Percentiles rank a stretch among this genome's conserved stretches.
Conservation (phyloP, 2,329 filamentous ascomycete genomes). For the Pyrenochaeta sp. region DNA sequence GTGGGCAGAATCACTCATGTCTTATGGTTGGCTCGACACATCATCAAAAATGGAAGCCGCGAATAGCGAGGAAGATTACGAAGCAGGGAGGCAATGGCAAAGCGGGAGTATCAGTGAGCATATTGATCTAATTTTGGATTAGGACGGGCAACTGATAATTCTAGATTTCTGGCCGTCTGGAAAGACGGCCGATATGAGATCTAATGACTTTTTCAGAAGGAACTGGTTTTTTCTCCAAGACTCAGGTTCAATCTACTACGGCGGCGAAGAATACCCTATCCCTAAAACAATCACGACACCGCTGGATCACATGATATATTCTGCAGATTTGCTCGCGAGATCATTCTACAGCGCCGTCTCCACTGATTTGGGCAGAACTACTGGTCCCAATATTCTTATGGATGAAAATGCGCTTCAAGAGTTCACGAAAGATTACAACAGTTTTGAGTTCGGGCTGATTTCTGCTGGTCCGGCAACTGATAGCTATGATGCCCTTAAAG, state of each 20-base stretch:
- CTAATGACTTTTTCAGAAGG: not conserved
- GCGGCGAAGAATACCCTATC: not conserved
- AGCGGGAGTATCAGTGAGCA: constrained; percentile 5
- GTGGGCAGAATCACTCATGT: constrained; percentile 8
- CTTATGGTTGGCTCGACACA: constrained; percentile 1
- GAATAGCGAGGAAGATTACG: not conserved
- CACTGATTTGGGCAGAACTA: not conserved
- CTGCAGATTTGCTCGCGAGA: not conserved
- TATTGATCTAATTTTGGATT: too few relatives aligned
- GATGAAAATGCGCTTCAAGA: not conserved
- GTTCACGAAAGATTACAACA: not conserved
- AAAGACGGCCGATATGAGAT: not conserved
- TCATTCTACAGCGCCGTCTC: not conserved
- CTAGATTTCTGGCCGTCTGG: not conserved
- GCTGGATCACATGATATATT: not conserved
- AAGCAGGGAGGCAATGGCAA: constrained; percentile 3
- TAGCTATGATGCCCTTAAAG: not conserved
- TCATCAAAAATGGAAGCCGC: constrained; percentile 1
- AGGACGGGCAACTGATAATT: too few relatives aligned
- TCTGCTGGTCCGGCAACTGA: not conserved
- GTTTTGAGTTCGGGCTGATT: not conserved
- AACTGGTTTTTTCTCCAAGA: not conserved
- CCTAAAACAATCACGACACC: not conserved
- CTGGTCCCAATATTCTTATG: too few relatives aligned
- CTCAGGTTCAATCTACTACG: not conserved